phyloP scores from a whole-genome alignment of 495 filamentous ascomycete genomes.

The Xylaria castorea region DNA sequence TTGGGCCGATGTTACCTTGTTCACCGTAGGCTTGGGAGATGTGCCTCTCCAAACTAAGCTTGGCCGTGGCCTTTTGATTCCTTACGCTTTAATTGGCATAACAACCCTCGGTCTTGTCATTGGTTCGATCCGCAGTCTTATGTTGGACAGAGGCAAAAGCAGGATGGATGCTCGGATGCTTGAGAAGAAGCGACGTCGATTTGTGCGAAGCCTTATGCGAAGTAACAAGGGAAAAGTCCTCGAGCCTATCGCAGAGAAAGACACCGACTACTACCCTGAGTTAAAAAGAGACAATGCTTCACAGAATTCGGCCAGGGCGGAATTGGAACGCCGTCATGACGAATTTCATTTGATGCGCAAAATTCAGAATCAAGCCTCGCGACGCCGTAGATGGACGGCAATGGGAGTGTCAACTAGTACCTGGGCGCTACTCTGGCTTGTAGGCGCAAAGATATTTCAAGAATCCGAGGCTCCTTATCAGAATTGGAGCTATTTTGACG shows the following conservation, averaged over 20 bases:
- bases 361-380: conserved; percentile 69
- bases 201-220: conserved; percentile 57
- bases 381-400: conserved; percentile 70
- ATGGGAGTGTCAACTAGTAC: conserved; percentile 67
- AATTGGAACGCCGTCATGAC: conserved; percentile 68
- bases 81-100: conserved; percentile 81
- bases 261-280: conserved; percentile 27
- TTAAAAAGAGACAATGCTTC: conserved; percentile 5
- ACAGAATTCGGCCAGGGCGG: conserved; percentile 41
- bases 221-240: conserved; percentile 58
- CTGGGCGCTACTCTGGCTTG: conserved; percentile 78
- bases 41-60: conserved; percentile 60
- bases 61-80: conserved; percentile 74
- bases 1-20: conserved; percentile 82
- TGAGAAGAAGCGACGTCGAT: conserved; percentile 68
- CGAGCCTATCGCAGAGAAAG: conserved; percentile 51
- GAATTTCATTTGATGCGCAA: conserved; percentile 87
- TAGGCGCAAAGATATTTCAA: conserved; percentile 77
- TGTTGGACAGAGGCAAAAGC: conserved; percentile 75
- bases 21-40: conserved; percentile 84
- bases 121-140: conserved; percentile 79
- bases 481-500: conserved; percentile 79
- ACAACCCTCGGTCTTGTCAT: conserved; percentile 85
- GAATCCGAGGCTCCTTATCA: conserved; percentile 51
- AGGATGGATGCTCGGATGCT: conserved; percentile 72